Evolutionary conservation across 1,284 basidiomycete species (phyloP), one percentile per base, ranked within the genome.

Genomic region (Rhodotorula mucilaginosa): DNA sequence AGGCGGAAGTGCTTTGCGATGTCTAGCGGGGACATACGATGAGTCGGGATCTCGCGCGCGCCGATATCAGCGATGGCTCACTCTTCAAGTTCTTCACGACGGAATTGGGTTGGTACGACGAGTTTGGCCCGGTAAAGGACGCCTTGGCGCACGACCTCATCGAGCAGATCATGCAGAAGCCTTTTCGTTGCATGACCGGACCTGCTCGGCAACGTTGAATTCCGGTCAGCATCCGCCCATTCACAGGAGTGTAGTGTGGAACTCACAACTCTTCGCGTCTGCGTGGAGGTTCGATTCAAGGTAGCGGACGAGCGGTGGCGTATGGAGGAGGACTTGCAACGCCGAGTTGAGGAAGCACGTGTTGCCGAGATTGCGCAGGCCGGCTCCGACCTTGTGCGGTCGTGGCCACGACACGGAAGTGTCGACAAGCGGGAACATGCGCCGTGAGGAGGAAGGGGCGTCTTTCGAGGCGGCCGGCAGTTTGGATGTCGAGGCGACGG

Each of bases 291-390:
- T 16, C 6, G 54, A 7, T 34, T 78, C 83, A 47, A 86, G 72
- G 91, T 82, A 73, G 87, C 86, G 46, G 4, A 97, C 85, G 26
- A 99, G 85, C 5, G 95, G 93, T 15, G 95, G 89, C 0, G 96
- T 98, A 80, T 99, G 95, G 29, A 98, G 83, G 62, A 99, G 85
- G 77, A 93, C 93, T 83, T 99, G 97, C 70, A 99, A 83, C 48
- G 91, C 92, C 75, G 93, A 94, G 82, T 99, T 99, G 78, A 97
- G 84, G 82, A 97, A 99, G 82, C 97, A 99, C 2, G 93, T 97
- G 81, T 98, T 99, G 63, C 93, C 93, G n/a, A 84, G 88, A 82
- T 99, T 99, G 79, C 88, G 84, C 51, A 99, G 84, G 1, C 96
- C 96, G 0, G 81, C 81, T 29, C 86, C 90, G 70, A 86, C 81